Evolutionary conservation across 2,329 filamentous ascomycete genomes (phyloP), one percentile per base, ranked within the genome.

Genomic region (Talaromyces piceae): DNA sequence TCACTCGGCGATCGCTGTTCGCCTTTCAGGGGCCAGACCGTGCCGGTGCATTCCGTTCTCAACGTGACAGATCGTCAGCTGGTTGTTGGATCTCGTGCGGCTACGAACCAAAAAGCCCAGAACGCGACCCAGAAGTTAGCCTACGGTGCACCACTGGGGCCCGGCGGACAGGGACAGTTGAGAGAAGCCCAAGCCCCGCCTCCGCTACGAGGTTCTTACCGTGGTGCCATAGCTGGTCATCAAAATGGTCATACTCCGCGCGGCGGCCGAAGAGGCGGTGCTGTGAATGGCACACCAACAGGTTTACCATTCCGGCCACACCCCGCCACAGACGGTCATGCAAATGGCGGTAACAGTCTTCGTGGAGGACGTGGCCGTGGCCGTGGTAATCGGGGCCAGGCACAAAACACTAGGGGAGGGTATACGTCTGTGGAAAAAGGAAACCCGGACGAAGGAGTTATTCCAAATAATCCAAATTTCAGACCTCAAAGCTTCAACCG

Each of bases 11-110:
- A 91, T 51, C 85, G 93, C 53, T 95, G 91, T 65, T 89, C 90
- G 23, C 84, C 88, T 31, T 98, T 98, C 82, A 83, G 91, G 30
- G 93, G 93, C 48, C 91, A 93, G 66, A 96, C 93, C 0, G 90
- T 98, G 3, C 82, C 89, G 2, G 81, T 86, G 5, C 86, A 87
- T n/a, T 87, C 88, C 0, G 90, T 97, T 2, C 78, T 98, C 28
- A 98, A 98, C 70, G 75, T 95, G 51, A 85, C 84, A 1, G 77
- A 91, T 63, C 85, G 81, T 60, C 93, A 98, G 71, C 79, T 95
- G 18, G 76, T 95, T 39, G 84, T 82, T 25, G 63, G 57, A 45
- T 71, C 71, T 22, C 68, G 70, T 45, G 73, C 72, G 33, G 67
- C 70, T 27, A 59, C 62, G 43, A 67, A 56, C 50, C 65, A 67